A percentile compares a stretch with the other conserved stretches of the same genome.
Evolutionary conservation across 2,329 filamentous ascomycete genomes (phyloP).

Genomic region (Xylaria sp.): DNA sequence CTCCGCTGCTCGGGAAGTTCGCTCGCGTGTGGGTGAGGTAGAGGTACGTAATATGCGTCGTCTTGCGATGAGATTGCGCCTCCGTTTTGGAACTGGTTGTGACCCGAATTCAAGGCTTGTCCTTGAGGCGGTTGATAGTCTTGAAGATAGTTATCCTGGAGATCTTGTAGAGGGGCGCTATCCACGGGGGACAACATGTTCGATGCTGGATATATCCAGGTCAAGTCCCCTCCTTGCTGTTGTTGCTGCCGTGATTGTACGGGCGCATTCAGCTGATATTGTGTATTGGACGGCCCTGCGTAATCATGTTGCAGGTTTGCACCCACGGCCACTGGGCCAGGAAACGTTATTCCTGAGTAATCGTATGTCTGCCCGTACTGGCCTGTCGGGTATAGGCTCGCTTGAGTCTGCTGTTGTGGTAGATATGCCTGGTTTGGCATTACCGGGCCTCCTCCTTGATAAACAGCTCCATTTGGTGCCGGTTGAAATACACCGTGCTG

Average conservation of each 20-base stretch:
- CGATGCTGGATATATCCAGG: conserved; percentile 10
- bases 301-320: conserved; percentile 13
- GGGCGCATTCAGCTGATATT: conserved; percentile 9
- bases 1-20: conserved; percentile 43
- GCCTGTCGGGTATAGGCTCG: background rate
- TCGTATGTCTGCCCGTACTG: conserved; percentile 3
- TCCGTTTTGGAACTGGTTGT: background rate
- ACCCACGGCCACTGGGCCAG: background rate
- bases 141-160: conserved; percentile 16
- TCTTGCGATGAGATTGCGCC: background rate
- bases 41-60: conserved; percentile 9
- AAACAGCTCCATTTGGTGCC: background rate
- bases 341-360: conserved; percentile 8
- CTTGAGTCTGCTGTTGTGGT: conserved; percentile 10
- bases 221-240: background rate
- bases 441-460: conserved; percentile 8
- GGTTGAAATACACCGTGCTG: background rate
- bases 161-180: background rate
- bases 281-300: conserved; percentile 19
- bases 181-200: conserved; percentile 2
- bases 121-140: conserved; percentile 9
- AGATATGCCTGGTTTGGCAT: conserved; percentile 16
- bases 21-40: conserved; percentile 31
- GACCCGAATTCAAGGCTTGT: conserved; percentile 4
- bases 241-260: conserved; percentile 5